These are phyloP conservation scores for Brassica nigra DNA, from an alignment of 345 rosid genomes.

Conservation along the genomic window DNA sequence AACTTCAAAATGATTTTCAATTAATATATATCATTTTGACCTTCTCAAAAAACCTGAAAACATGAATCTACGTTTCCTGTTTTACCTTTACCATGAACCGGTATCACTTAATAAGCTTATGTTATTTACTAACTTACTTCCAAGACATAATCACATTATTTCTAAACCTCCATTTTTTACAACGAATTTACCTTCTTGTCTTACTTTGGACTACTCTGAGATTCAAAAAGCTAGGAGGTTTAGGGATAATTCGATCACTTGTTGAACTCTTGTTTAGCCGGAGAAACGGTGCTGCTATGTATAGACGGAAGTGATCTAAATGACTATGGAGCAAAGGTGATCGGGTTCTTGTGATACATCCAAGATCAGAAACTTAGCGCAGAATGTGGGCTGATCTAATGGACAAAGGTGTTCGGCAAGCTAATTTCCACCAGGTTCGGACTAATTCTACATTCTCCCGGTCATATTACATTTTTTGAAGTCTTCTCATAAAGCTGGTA, in stretches of 20 bases:
- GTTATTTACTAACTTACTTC: too few relatives aligned
- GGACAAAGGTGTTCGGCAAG: not conserved
- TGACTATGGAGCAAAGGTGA: not conserved
- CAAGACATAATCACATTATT: too few relatives aligned
- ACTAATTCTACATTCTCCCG: not conserved
- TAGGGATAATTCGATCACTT: not conserved
- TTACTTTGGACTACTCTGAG: not conserved
- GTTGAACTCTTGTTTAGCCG: not conserved
- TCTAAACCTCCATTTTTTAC: not conserved
- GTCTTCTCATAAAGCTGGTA: not conserved
- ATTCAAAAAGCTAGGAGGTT: not conserved
- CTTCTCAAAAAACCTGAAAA: too few relatives aligned
- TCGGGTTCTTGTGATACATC: not conserved
- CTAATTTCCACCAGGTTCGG: not conserved
- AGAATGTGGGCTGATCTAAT: not conserved
- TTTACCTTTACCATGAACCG: too few relatives aligned
- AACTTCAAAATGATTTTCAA: too few relatives aligned
- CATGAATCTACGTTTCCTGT: too few relatives aligned
- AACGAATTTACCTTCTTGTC: too few relatives aligned
- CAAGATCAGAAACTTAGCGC: not conserved
- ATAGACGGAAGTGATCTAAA: not conserved
- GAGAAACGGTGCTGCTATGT: not conserved
- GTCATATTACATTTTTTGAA: too few relatives aligned
- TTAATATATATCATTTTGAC: too few relatives aligned
- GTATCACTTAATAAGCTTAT: too few relatives aligned